Evolutionary conservation across 176 grass and related monocot species (phyloP).

Genomic region (Metroxylon sagu): DNA sequence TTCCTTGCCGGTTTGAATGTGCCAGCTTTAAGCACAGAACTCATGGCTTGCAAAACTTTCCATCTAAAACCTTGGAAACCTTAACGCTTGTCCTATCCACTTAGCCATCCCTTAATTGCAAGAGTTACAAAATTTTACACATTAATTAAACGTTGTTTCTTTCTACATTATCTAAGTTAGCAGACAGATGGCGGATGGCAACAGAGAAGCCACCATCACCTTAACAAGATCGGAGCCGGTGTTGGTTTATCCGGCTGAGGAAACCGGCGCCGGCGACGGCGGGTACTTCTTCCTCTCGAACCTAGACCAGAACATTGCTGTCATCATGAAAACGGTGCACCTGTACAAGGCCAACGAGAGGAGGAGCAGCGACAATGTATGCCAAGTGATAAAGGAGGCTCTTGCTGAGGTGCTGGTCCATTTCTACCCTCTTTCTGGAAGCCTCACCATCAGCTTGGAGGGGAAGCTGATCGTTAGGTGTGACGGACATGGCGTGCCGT

Average conservation of each 20-base stretch:
- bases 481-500: constrained; percentile 37
- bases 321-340: constrained; percentile 57
- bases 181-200: constrained; percentile 13
- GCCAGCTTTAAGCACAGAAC: too few species aligned
- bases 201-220: constrained; percentile 7
- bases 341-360: constrained; percentile 21
- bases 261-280: not conserved
- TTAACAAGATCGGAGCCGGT: constrained; percentile 31
- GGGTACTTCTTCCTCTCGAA: constrained; percentile 53
- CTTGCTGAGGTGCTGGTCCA: constrained; percentile 40
- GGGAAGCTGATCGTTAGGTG: constrained; percentile 39
- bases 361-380: not conserved
- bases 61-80: too few species aligned
- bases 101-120: too few species aligned
- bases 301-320: constrained; percentile 46
- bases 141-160: too few species aligned
- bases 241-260: constrained; percentile 18
- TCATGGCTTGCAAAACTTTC: too few species aligned
- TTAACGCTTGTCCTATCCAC: too few species aligned
- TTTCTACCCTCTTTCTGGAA: constrained; percentile 40
- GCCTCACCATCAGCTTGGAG: constrained; percentile 24
- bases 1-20: too few species aligned
- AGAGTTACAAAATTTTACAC: too few species aligned
- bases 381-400: constrained; percentile 23
- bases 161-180: too few species aligned